These are phyloP conservation scores for Picochlorum sp. DNA, from an alignment of 139 green algal species.

Conservation along the genomic window DNA sequence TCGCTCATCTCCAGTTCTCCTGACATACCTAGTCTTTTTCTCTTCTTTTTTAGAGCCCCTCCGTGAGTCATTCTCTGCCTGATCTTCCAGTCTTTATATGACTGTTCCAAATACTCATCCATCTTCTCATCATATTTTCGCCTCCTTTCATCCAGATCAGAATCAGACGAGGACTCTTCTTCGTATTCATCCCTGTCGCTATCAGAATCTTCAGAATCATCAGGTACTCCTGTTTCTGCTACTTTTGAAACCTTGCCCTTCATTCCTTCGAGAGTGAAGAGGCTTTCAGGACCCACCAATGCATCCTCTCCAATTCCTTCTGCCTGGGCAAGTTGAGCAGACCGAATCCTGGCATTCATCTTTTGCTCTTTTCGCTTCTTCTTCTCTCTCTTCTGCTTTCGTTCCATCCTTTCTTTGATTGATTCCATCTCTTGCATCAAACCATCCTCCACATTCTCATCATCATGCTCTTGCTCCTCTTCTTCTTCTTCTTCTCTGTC, in stretches of 20 bases:
- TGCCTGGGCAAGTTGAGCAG: slow-evolving; percentile 41
- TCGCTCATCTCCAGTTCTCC: slow-evolving; percentile 50
- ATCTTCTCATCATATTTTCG: slow-evolving; percentile 62
- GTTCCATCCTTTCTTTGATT: slow-evolving; percentile 60
- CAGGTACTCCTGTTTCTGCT: slow-evolving; percentile 8
- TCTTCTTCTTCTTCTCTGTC: slow-evolving; percentile 6
- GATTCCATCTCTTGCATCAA: slow-evolving; percentile 83
- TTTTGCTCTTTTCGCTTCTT: slow-evolving; percentile 62
- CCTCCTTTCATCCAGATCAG: slow-evolving; percentile 42
- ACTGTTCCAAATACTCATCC: slow-evolving; percentile 79
- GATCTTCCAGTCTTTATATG: slow-evolving; percentile 75
- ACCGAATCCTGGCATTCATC: slow-evolving; percentile 63
- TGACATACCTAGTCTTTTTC: slow-evolving; percentile 48
- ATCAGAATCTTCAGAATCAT: slow-evolving; percentile 7
- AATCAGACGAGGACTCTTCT: slow-evolving; percentile 18
- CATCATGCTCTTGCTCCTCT: slow-evolving; percentile 2
- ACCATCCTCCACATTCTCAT: slow-evolving; percentile 50
- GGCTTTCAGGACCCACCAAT: slow-evolving; percentile 16
- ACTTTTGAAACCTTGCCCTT: neutral
- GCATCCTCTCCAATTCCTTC: slow-evolving; percentile 43
- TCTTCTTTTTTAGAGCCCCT: slow-evolving; percentile 36
- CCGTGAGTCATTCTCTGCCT: slow-evolving; percentile 39
- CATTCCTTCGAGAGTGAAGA: slow-evolving; percentile 37
- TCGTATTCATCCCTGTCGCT: slow-evolving; percentile 9
- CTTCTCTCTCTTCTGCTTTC: slow-evolving; percentile 54